These are phyloP conservation scores for Cadophora gregata DNA, from an alignment of 2,329 filamentous ascomycete genomes.

Conservation along the genomic window DNA sequence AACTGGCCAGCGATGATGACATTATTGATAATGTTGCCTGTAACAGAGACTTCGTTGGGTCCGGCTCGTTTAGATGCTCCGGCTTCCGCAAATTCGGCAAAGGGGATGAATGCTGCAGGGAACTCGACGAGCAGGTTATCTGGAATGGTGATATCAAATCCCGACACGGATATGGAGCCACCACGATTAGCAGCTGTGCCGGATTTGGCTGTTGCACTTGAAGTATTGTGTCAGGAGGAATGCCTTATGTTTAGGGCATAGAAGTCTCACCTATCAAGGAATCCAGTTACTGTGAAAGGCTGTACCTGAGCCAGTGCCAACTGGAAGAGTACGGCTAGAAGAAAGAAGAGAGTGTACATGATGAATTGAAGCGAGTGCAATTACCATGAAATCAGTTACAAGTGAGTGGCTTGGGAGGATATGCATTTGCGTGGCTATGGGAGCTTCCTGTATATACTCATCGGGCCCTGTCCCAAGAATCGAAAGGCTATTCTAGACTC, in stretches of 20 bases:
- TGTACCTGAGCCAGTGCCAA: slow-evolving; percentile 20
- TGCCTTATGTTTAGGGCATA: not conserved
- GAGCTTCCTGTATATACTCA: not conserved
- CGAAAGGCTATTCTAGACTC: not conserved
- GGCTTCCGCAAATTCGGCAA: slow-evolving; percentile 29
- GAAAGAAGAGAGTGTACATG: slow-evolving; percentile 1
- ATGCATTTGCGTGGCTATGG: not conserved
- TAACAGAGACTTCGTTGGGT: slow-evolving; percentile 37
- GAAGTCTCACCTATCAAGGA: slow-evolving; percentile 12
- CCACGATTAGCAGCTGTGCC: slow-evolving; percentile 48
- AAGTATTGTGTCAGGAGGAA: not conserved
- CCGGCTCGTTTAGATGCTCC: slow-evolving; percentile 17
- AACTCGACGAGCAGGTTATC: slow-evolving; percentile 57
- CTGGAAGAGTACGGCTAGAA: not conserved
- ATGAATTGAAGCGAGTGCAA: slow-evolving; percentile 7
- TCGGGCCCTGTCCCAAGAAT: not conserved
- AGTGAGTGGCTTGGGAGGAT: not conserved
- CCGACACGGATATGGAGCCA: slow-evolving; percentile 53
- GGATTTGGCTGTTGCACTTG: slow-evolving; percentile 20
- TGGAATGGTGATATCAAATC: slow-evolving; percentile 53
- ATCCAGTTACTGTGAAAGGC: slow-evolving; percentile 26
- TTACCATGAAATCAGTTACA: not conserved
- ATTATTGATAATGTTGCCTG: slow-evolving; percentile 48
- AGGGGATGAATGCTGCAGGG: slow-evolving; percentile 53
- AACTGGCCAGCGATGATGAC: slow-evolving; percentile 49